Conservation (phyloP, 2,329 filamentous ascomycete species). For the Coleophoma cylindrospora region DNA sequence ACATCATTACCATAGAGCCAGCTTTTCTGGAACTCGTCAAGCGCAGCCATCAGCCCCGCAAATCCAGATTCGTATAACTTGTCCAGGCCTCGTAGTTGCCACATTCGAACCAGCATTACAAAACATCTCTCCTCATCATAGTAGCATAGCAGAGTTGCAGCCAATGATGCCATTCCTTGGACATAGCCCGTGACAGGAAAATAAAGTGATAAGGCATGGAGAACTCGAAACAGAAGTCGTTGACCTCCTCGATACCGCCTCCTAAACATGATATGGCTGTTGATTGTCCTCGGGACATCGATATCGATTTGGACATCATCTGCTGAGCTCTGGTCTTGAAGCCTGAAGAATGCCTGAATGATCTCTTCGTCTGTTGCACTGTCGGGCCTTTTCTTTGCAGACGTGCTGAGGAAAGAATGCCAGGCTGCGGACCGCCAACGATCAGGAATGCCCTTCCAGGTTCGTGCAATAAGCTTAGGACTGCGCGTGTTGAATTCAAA, state of each 20-base stretch:
- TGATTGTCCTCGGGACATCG: conserved; percentile 93
- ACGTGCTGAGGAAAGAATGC: conserved; percentile 84
- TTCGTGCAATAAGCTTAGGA: conserved; percentile 82
- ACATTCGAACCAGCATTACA: conserved; percentile 93
- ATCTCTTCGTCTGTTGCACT: conserved; percentile 67
- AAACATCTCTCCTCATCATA: conserved; percentile 95
- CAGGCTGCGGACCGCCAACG: conserved; percentile 90
- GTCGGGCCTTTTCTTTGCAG: conserved; percentile 60
- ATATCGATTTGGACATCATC: conserved; percentile 97
- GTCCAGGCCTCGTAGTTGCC: conserved; percentile 82
- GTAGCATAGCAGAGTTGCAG: conserved; percentile 89
- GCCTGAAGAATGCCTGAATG: conserved; percentile 64
- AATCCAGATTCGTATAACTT: conserved; percentile 82
- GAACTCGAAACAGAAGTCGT: conserved; percentile 82
- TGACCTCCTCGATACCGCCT: conserved; percentile 88
- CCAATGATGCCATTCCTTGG: conserved; percentile 93
- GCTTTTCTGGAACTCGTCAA: conserved; percentile 76
- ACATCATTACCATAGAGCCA: conserved; percentile 80
- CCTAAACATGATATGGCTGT: conserved; percentile 95
- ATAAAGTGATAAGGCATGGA: conserved; percentile 88
- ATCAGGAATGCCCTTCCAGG: conserved; percentile 98
- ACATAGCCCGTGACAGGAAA: conserved; percentile 92
- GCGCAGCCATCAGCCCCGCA: conserved; percentile 76
- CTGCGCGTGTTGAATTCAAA: conserved; percentile 78
- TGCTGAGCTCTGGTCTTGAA: conserved; percentile 70